phyloP scores from a whole-genome alignment of 805 yeast species.

The Saturnispora kantuleensis region DNA sequence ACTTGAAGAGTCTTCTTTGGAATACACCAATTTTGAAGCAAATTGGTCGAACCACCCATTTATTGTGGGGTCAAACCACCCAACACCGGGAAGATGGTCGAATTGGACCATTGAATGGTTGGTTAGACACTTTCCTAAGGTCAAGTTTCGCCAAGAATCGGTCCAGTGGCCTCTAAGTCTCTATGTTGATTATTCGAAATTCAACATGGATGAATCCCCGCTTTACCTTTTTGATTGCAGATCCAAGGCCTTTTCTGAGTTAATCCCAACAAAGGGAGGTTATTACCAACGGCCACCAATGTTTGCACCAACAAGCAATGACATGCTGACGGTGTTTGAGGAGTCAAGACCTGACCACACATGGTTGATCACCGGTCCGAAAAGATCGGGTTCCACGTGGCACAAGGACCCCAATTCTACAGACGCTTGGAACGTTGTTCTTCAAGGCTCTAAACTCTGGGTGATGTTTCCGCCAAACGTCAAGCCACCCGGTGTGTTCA shows the following conservation, averaged over 20 bases:
- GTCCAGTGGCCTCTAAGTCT: constrained; percentile 65
- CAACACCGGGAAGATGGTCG: constrained; percentile 42
- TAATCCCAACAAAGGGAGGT: constrained; percentile 20
- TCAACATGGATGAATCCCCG: constrained; percentile 74
- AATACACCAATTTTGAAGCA: constrained; percentile 33
- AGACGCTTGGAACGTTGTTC: constrained; percentile 79
- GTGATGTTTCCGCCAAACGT: constrained; percentile 73
- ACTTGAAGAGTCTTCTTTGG: constrained; percentile 35
- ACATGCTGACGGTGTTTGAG: constrained; percentile 30
- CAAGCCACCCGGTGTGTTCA: constrained; percentile 79
- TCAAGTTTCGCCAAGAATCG: constrained; percentile 71
- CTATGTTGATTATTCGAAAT: constrained; percentile 49
- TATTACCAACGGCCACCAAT: constrained; percentile 11
- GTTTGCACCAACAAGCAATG: constrained; percentile 33
- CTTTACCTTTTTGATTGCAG: constrained; percentile 78
- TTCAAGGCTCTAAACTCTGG: constrained; percentile 76
- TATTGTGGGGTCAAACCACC: constrained; percentile 20
- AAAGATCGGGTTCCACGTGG: constrained; percentile 76
- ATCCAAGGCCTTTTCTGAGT: constrained; percentile 51
- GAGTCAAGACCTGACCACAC: constrained; percentile 76
- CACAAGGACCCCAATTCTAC: constrained; percentile 92
- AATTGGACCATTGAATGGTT: constrained; percentile 48
- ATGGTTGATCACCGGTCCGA: constrained; percentile 87
- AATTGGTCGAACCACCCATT: constrained; percentile 52
- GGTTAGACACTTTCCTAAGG: constrained; percentile 43